Evolutionary conservation across 495 filamentous ascomycete species (phyloP).

Genomic region (Gamarada debralockiae): DNA sequence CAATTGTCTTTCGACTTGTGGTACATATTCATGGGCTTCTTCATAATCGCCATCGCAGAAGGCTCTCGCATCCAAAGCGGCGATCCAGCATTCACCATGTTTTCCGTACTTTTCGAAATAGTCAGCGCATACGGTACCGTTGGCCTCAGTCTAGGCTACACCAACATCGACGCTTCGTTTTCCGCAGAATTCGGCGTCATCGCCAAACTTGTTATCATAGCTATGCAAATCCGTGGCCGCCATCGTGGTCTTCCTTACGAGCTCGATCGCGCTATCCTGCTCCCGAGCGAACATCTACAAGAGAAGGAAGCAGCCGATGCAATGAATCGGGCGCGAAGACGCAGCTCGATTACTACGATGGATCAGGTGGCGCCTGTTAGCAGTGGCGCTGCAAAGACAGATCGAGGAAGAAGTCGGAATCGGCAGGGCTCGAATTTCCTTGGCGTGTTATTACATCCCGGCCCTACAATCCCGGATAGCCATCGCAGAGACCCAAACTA

Average conservation of each 20-base stretch:
- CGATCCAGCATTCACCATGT: slow-evolving; percentile 63
- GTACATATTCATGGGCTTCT: slow-evolving; percentile 87
- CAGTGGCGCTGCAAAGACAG: slow-evolving; percentile 4
- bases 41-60: slow-evolving; percentile 84
- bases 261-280: slow-evolving; percentile 83
- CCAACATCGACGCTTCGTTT: slow-evolving; percentile 70
- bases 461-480: slow-evolving; percentile 20
- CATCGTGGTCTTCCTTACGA: slow-evolving; percentile 91
- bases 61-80: slow-evolving; percentile 53
- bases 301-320: slow-evolving; percentile 16
- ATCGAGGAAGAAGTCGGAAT: slow-evolving; percentile 3
- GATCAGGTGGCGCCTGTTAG: not conserved
- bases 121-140: slow-evolving; percentile 94
- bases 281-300: slow-evolving; percentile 75
- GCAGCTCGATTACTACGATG: slow-evolving; percentile 1
- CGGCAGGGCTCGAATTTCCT: slow-evolving; percentile 15
- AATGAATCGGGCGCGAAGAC: slow-evolving; percentile 1
- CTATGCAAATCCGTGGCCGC: slow-evolving; percentile 88
- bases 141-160: slow-evolving; percentile 81
- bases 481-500: slow-evolving; percentile 1
- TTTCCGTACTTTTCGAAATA: slow-evolving; percentile 82
- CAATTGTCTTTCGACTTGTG: slow-evolving; percentile 94
- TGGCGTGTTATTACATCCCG: slow-evolving; percentile 19
- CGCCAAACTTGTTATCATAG: slow-evolving; percentile 88
- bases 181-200: slow-evolving; percentile 71